Evolutionary conservation across 202 grass and related monocot species (phyloP).

Genomic region (Hordeum pubiflorum): DNA sequence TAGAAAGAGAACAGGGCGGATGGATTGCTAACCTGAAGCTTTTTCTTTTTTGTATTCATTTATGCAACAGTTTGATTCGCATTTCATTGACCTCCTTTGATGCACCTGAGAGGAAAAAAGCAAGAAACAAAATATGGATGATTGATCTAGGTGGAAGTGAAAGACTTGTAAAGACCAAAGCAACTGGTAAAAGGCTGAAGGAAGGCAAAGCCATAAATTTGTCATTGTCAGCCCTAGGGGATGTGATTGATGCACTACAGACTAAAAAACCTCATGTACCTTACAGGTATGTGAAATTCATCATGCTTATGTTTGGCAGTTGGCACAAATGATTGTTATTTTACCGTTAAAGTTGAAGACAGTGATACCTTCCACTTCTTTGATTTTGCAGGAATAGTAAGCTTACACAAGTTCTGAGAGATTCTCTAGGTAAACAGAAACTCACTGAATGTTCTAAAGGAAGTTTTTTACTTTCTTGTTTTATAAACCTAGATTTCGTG

Average conservation of each 20-base stretch:
- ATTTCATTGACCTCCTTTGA: slow-evolving; percentile 64
- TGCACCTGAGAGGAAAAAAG: slow-evolving; percentile 55
- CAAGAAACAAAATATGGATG: slow-evolving; percentile 93
- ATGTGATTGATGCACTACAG: slow-evolving; percentile 89
- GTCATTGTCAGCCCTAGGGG: slow-evolving; percentile 89
- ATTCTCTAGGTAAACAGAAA: slow-evolving; percentile 75
- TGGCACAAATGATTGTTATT: slow-evolving; percentile 1
- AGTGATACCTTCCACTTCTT: slow-evolving; percentile 10
- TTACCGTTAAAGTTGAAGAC: not conserved
- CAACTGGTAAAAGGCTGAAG: slow-evolving; percentile 85
- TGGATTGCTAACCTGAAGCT: slow-evolving; percentile 17
- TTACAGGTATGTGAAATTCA: slow-evolving; percentile 58
- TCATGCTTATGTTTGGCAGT: slow-evolving; percentile 11
- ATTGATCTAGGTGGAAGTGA: slow-evolving; percentile 96
- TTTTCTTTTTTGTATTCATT: slow-evolving; percentile 25
- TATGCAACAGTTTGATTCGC: slow-evolving; percentile 76
- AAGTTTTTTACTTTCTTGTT: slow-evolving; percentile 21
- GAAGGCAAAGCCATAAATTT: slow-evolving; percentile 99
- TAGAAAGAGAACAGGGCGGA: slow-evolving; percentile 17
- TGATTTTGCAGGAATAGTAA: slow-evolving; percentile 82
- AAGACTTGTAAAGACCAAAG: slow-evolving; percentile 88
- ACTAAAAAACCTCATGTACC: slow-evolving; percentile 77
- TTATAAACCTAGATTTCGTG: slow-evolving; percentile 14
- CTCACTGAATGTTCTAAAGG: not conserved
- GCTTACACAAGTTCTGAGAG: slow-evolving; percentile 86